Percentiles rank a stretch among this genome's conserved stretches.
phyloP scores from a whole-genome alignment of 2,329 filamentous ascomycete genomes.

The Monilinia aucupariae region DNA sequence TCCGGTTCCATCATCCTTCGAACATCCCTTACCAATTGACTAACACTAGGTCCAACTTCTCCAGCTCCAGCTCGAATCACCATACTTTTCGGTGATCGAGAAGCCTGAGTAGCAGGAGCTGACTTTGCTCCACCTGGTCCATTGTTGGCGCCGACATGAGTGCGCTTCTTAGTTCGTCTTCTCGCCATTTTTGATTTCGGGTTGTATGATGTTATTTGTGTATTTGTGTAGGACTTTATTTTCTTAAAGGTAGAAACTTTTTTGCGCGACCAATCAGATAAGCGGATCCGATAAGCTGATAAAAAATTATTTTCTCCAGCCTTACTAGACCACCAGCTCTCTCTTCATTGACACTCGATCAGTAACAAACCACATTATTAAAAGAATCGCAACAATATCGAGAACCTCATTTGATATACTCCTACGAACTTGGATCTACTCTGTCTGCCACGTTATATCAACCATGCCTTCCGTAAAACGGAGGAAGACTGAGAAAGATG shows the following conservation, averaged over 20 bases:
- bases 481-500: slow-evolving; percentile 31
- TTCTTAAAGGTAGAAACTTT: slow-evolving; percentile 18
- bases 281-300: slow-evolving; percentile 33
- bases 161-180: slow-evolving; percentile 80
- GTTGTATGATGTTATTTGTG: slow-evolving; percentile 21
- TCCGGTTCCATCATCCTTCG: slow-evolving; percentile 93
- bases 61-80: slow-evolving; percentile 94
- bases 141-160: slow-evolving; percentile 63
- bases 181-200: slow-evolving; percentile 59
- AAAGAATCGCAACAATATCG: background rate
- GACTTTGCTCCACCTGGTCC: slow-evolving; percentile 45
- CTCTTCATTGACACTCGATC: background rate
- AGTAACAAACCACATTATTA: background rate
- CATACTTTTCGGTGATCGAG: slow-evolving; percentile 86
- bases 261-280: slow-evolving; percentile 31
- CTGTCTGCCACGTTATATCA: background rate
- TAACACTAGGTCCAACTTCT: slow-evolving; percentile 86
- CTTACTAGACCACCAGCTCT: background rate
- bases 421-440: background rate
- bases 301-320: slow-evolving; percentile 28
- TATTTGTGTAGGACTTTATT: slow-evolving; percentile 8
- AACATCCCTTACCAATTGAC: slow-evolving; percentile 86
- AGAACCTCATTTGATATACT: background rate
- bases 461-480: slow-evolving; percentile 34
- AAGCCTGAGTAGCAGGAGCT: slow-evolving; percentile 51